phyloP scores from a whole-genome alignment of 306 rosid species.

The Cercis canadensis region DNA sequence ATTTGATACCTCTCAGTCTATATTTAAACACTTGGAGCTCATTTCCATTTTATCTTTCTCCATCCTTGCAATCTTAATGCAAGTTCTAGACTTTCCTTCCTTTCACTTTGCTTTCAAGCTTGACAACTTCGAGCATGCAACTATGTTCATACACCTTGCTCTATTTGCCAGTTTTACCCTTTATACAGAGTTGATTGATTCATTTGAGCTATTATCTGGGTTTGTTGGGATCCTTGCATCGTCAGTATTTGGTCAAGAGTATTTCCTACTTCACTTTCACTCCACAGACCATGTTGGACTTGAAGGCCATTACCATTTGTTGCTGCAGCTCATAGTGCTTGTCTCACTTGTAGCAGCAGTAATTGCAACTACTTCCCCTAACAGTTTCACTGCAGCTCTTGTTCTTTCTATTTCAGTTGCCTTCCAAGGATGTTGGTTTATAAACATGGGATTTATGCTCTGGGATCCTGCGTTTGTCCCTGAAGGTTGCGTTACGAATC shows the following conservation, averaged over 20 bases:
- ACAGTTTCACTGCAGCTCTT: conserved; percentile 72
- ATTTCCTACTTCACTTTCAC: conserved; percentile 87
- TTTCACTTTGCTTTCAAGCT: conserved; percentile 65
- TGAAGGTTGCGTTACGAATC: conserved; percentile 61
- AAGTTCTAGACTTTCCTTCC: conserved; percentile 69
- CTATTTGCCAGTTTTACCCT: conserved; percentile 77
- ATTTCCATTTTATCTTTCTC: conserved; percentile 69
- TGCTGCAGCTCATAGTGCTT: conserved; percentile 77
- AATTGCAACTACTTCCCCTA: conserved; percentile 65
- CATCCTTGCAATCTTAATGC: conserved; percentile 60
- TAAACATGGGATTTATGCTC: conserved; percentile 83
- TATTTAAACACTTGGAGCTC: conserved; percentile 80
- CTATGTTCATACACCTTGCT: conserved; percentile 89
- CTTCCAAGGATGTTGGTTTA: conserved; percentile 92
- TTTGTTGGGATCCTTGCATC: conserved; percentile 68
- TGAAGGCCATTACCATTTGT: conserved; percentile 94
- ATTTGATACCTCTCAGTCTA: conserved; percentile 43
- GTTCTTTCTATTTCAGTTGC: conserved; percentile 74
- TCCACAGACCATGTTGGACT: conserved; percentile 89
- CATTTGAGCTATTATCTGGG: conserved; percentile 62
- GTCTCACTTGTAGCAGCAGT: conserved; percentile 60
- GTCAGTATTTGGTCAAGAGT: conserved; percentile 84
- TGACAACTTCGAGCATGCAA: conserved; percentile 84
- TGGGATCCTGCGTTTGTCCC: conserved; percentile 77
- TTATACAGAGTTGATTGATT: conserved; percentile 62